Evolutionary conservation across 2,329 filamentous ascomycete genomes (phyloP).

Genomic region (Penicillium sp.): DNA sequence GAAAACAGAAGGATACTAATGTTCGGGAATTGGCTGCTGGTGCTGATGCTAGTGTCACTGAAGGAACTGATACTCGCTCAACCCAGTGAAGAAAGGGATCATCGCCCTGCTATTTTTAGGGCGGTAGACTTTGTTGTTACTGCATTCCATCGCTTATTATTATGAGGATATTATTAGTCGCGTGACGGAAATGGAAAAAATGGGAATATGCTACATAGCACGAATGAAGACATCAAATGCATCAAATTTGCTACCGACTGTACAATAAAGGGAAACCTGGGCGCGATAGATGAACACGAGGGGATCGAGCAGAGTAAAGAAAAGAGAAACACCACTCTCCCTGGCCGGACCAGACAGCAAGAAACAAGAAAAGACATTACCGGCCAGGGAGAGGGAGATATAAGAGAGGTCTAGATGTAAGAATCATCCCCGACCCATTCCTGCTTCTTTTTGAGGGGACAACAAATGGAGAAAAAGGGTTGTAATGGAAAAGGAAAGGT

Average conservation of each 20-base stretch:
- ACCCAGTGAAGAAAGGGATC: not conserved
- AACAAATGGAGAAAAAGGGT: slow-evolving; percentile 6
- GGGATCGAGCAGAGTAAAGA: slow-evolving; percentile 19
- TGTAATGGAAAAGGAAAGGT: slow-evolving; percentile 2
- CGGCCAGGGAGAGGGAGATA: slow-evolving; percentile 9
- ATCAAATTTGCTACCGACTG: slow-evolving; percentile 25
- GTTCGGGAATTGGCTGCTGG: not conserved
- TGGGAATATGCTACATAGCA: not conserved
- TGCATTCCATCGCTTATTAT: not conserved
- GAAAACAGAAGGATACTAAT: not conserved
- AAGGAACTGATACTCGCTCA: not conserved
- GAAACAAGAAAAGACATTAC: slow-evolving; percentile 12
- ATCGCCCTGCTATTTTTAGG: not conserved
- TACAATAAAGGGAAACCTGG: slow-evolving; percentile 22
- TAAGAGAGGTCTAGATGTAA: slow-evolving; percentile 16
- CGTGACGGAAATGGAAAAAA: not conserved
- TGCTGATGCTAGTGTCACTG: not conserved
- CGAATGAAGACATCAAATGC: slow-evolving; percentile 21
- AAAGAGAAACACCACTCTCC: slow-evolving; percentile 18
- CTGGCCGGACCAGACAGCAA: slow-evolving; percentile 6
- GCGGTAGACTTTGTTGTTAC: not conserved
- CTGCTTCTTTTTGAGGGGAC: slow-evolving; percentile 16
- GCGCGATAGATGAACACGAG: slow-evolving; percentile 20
- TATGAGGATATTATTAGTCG: not conserved
- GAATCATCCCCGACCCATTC: slow-evolving; percentile 12